Evolutionary conservation across 2,329 filamentous ascomycete genomes (phyloP).

Genomic region (Apiospora koreana): DNA sequence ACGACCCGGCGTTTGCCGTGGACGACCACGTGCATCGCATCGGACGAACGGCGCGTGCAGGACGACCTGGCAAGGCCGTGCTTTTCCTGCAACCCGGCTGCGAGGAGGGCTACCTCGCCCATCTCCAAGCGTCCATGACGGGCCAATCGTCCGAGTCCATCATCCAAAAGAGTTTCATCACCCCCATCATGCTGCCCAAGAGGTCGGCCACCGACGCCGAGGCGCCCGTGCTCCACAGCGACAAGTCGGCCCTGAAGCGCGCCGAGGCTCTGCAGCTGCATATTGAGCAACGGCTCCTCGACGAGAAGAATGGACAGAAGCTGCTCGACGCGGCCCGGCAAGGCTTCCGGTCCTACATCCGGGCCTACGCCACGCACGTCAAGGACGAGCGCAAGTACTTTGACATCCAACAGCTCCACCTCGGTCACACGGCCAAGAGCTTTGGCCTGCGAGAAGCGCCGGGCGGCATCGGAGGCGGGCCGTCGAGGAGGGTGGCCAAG

Average conservation of each 20-base stretch:
- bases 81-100: slow-evolving; percentile 89
- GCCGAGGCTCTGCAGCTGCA: slow-evolving; percentile 62
- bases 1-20: slow-evolving; percentile 90
- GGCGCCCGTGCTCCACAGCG: slow-evolving; percentile 48
- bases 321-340: slow-evolving; percentile 79
- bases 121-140: slow-evolving; percentile 58
- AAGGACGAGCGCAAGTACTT: slow-evolving; percentile 84
- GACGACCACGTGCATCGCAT: slow-evolving; percentile 95
- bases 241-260: slow-evolving; percentile 46
- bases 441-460: slow-evolving; percentile 90
- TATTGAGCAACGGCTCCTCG: slow-evolving; percentile 59
- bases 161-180: slow-evolving; percentile 66
- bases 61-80: slow-evolving; percentile 80
- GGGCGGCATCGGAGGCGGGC: slow-evolving; percentile 71
- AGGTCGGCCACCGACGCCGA: slow-evolving; percentile 58
- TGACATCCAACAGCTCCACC: slow-evolving; percentile 86
- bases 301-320: slow-evolving; percentile 38
- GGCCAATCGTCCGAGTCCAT: slow-evolving; percentile 55
- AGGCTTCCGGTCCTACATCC: slow-evolving; percentile 88
- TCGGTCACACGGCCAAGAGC: slow-evolving; percentile 92
- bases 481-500: slow-evolving; percentile 43
- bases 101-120: slow-evolving; percentile 86
- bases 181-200: slow-evolving; percentile 60
- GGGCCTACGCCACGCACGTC: slow-evolving; percentile 93
- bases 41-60: slow-evolving; percentile 90